Evolutionary conservation across 202 grass and related monocot species (phyloP), one percentile per base, ranked within the genome.

Genomic region (Carex arenaria): DNA sequence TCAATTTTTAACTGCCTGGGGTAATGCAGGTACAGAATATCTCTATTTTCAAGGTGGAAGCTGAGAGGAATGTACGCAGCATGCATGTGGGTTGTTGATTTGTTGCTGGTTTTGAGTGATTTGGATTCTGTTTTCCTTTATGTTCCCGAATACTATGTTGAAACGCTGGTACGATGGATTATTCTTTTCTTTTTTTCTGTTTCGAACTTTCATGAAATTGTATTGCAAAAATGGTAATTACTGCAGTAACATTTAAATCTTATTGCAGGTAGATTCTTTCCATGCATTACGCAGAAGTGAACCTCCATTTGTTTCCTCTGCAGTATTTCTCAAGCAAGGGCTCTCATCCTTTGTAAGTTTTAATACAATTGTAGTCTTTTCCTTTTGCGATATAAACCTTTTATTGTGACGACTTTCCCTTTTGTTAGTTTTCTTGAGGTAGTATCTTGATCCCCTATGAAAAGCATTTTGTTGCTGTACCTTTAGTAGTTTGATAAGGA

Each of bases 21-120:
- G 64, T 61, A 45, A 78, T 88, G 55, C 84, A 94, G 92, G 92
- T 94, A 92, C 36, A 85, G 90, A 54, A 89, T 87, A 51, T 90
- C 92, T 77, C 86, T 92, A 83, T 94, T 94, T 87, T 92, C 92
- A 73, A 80, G 67, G 64, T 94, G 92, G 92, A 94, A 94, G 84
- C 88, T 90, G 79, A 92, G 88, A 83, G 93, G 93, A 88, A 93
- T 96, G 93, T 96, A 96, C 77, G 93, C 93, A 89, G 86, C 90
- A 78, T 96, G 93, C 87, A 96, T 93, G 90, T 96, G 93, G 93
- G 85, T 91, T 60, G 90, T 96, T 78, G 93, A 96, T 43, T 86
- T 93, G 76, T 87, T 96, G 61, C 90, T 96, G 85, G 93, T 93
- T 63, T 84, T 96, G 40, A 91, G 89, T 17, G 79, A 91, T 79